Conservation (phyloP, 768 basidiomycete genomes). For the Pisolithus sp. region DNA sequence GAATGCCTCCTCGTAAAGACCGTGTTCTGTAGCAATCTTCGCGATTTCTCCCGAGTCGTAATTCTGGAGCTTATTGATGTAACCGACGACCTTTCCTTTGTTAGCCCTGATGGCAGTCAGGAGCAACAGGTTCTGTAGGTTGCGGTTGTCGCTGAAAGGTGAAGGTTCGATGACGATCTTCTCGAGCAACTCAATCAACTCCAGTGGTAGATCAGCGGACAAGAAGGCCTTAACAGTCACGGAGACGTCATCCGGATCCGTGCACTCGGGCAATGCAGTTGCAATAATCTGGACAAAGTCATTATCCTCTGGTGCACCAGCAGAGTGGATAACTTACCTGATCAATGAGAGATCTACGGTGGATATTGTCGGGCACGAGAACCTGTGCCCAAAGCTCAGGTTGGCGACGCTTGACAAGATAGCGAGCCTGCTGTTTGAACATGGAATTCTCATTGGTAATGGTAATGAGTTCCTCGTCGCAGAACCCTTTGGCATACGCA, state of each 20-base stretch:
- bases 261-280: conserved; percentile 93
- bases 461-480: conserved; percentile 92
- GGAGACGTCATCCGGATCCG: conserved; percentile 97
- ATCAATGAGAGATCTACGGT: conserved; percentile 91
- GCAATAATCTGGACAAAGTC: conserved; percentile 62
- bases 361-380: conserved; percentile 78
- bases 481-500: conserved; percentile 98
- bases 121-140: conserved; percentile 90
- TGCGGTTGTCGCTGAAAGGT: conserved; percentile 96
- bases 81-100: conserved; percentile 96
- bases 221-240: conserved; percentile 98
- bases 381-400: conserved; percentile 97
- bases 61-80: conserved; percentile 95
- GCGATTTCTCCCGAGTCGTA: conserved; percentile 95
- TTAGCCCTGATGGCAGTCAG: conserved; percentile 96
- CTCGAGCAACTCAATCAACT: conserved; percentile 94
- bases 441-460: conserved; percentile 99
- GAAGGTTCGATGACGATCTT: conserved; percentile 98
- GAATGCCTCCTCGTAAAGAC: conserved; percentile 92
- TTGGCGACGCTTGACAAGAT: conserved; percentile 92
- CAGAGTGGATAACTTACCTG: conserved; percentile 46
- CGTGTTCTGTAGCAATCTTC: conserved; percentile 93
- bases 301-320: neutral
- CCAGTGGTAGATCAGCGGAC: conserved; percentile 91
- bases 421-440: conserved; percentile 99